A percentile compares a stretch with the other conserved stretches of the same genome.
phyloP scores from a whole-genome alignment of 805 yeast species.

The Metschnikowia matae region DNA sequence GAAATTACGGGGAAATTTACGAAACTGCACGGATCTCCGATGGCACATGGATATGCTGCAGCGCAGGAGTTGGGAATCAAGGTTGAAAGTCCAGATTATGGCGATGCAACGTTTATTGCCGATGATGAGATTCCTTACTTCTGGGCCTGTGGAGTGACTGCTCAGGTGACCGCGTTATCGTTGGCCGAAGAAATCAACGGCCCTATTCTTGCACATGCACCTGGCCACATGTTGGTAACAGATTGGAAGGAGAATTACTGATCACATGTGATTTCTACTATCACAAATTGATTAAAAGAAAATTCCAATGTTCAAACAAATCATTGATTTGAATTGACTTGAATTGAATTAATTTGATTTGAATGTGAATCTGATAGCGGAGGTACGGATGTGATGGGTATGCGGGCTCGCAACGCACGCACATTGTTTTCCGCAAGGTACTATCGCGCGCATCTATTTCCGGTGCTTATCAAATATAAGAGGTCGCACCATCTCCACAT shows the following conservation, averaged over 20 bases:
- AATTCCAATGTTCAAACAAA: too few species aligned
- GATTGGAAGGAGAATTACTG: constrained; percentile 22
- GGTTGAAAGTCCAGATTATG: constrained; percentile 32
- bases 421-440: neutral
- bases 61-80: constrained; percentile 33
- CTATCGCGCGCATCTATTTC: neutral
- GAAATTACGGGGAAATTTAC: constrained; percentile 26
- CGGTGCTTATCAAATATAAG: constrained; percentile 2
- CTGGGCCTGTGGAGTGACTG: constrained; percentile 45
- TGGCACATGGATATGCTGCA: constrained; percentile 40
- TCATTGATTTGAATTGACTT: too few species aligned
- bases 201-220: constrained; percentile 30
- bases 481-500: neutral
- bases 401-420: neutral
- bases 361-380: too few species aligned
- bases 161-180: constrained; percentile 30
- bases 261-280: too few species aligned
- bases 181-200: constrained; percentile 26
- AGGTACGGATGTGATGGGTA: neutral
- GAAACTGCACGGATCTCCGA: constrained; percentile 38
- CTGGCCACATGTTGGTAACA: constrained; percentile 35
- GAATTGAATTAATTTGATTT: too few species aligned
- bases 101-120: constrained; percentile 26
- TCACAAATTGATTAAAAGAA: too few species aligned
- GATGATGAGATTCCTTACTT: constrained; percentile 40